Conservation (phyloP, 2,329 filamentous ascomycete genomes). For the Penicillium fuscoglaucum region DNA sequence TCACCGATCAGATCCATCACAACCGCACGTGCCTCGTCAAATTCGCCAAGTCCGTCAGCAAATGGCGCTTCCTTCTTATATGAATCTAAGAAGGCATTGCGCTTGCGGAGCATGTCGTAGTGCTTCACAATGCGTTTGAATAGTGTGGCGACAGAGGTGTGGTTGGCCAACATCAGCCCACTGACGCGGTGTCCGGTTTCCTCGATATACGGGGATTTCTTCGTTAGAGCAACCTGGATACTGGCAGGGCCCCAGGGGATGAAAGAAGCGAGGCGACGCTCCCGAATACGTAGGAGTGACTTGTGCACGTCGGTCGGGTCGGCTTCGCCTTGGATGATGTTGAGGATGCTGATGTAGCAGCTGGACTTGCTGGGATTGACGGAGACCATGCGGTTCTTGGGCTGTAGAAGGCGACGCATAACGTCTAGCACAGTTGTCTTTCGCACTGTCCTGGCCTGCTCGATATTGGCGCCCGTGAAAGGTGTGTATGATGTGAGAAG, state of each 20-base stretch:
- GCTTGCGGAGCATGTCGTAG: constrained; percentile 91
- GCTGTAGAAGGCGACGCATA: constrained; percentile 91
- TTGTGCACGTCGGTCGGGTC: constrained; percentile 98
- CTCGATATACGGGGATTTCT: constrained; percentile 92
- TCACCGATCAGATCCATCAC: constrained; percentile 88
- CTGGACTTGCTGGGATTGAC: constrained; percentile 94
- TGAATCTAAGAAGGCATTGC: constrained; percentile 92
- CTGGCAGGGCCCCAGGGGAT: constrained; percentile 98
- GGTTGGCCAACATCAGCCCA: constrained; percentile 95
- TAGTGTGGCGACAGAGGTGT: constrained; percentile 93
- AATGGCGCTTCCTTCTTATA: constrained; percentile 97
- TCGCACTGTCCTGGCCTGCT: constrained; percentile 94
- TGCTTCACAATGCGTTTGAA: constrained; percentile 93
- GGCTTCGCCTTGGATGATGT: constrained; percentile 98
- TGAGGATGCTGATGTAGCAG: constrained; percentile 98
- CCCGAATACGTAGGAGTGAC: constrained; percentile 90
- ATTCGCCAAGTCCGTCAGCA: constrained; percentile 85
- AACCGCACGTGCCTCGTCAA: constrained; percentile 90
- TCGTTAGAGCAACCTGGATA: constrained; percentile 95
- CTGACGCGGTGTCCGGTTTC: constrained; percentile 86
- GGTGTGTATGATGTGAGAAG: constrained; percentile 98
- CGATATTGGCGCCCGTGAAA: constrained; percentile 93
- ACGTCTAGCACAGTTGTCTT: constrained; percentile 98
- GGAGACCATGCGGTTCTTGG: constrained; percentile 99
- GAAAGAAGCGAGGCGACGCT: constrained; percentile 89